Base-by-base conservation (phyloP, 2,329 filamentous ascomycete species). In the Cyclaneusma minus region DNA sequence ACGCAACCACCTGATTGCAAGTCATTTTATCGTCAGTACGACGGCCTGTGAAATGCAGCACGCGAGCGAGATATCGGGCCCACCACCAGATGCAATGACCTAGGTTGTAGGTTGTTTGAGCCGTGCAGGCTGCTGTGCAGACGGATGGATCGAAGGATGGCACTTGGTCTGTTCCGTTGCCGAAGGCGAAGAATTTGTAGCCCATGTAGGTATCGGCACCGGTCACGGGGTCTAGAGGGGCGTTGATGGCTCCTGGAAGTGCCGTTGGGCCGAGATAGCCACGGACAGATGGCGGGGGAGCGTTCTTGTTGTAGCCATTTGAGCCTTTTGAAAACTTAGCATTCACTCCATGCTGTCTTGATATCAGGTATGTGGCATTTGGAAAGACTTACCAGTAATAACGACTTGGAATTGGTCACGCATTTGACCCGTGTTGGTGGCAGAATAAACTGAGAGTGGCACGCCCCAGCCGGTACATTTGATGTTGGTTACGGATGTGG, bases 281-380 rank as follows among this genome's bases (percentile, higher is more conserved):
- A 13, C 25, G 13, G 4, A 35, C 25, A 2, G 43, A 23, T 2
- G 28, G 8, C 10, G 39, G 34, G 2, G 38, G 20, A 10, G 21
- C 29, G 3, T 29, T 37, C 30, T 42, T 48, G 38, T 46, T 46
- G 35, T 55, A 54, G 4, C 52, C 56, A 30, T 60, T 59, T 18
- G 49, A 55, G 7, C 52, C n/a, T n/a, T n/a, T n/a, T n/a, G n/a
- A n/a, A n/a, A n/a, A n/a, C n/a, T n/a, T n/a, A n/a, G n/a, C n/a
- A n/a, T n/a, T n/a, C n/a, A n/a, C n/a, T n/a, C n/a, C n/a, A n/a
- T n/a, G n/a, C n/a, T n/a, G n/a, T n/a, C n/a, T n/a, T n/a, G n/a
- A n/a, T n/a, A n/a, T n/a, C n/a, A n/a, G n/a, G n/a, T n/a, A n/a
- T n/a, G n/a, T n/a, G n/a, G n/a, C n/a, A n/a, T n/a, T n/a, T n/a